A percentile compares a stretch with the other conserved stretches of the same genome.
Conservation (phyloP, 306 rosid genomes). For the Cucurbita pepo region DNA sequence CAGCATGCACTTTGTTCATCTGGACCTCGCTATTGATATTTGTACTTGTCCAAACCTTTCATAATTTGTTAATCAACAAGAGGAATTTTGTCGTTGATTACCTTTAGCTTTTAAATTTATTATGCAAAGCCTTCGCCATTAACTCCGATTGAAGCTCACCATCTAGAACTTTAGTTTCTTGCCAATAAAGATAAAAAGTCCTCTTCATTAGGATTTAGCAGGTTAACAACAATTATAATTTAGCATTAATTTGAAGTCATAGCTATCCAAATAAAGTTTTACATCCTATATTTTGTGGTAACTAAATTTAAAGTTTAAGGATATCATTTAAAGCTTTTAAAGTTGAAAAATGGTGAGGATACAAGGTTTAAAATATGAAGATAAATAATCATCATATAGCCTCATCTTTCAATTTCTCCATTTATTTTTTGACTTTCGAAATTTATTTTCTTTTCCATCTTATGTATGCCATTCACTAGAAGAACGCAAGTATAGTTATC, state of each 20-base stretch:
- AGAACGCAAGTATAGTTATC: background rate
- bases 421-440: background rate
- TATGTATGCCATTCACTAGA: background rate
- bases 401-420: background rate
- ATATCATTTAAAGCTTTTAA: background rate
- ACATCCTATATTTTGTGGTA: no score
- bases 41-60: background rate
- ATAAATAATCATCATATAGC: background rate
- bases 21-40: background rate
- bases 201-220: background rate
- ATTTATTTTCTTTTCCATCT: background rate
- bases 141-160: background rate
- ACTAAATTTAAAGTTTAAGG: no score
- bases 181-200: background rate
- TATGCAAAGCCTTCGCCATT: no score
- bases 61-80: background rate
- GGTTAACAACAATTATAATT: background rate
- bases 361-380: background rate
- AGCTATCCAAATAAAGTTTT: no score
- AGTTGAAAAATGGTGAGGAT: background rate
- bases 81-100: background rate
- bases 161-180: background rate
- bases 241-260: background rate
- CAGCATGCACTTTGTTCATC: background rate
- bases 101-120: no score